phyloP scores from a whole-genome alignment of 208 protist species.

The Leishmania gerbilli region DNA sequence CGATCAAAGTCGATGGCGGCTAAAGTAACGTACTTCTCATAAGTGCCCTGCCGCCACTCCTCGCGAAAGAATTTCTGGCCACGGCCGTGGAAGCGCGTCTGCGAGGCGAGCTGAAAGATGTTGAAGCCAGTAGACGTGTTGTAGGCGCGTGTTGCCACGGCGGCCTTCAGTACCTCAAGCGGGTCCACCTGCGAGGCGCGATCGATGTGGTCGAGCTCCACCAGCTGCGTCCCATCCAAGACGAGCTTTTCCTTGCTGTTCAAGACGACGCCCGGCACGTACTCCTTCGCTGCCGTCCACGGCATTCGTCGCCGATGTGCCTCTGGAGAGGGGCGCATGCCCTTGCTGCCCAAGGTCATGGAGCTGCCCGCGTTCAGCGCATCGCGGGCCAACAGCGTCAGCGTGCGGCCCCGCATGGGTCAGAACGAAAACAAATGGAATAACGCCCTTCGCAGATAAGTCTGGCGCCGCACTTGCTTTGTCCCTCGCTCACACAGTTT shows the following conservation, averaged over 20 bases:
- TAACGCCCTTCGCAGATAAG: neutral
- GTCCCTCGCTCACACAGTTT: neutral
- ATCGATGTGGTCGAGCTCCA: conserved; percentile 83
- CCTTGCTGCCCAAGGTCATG: conserved; percentile 88
- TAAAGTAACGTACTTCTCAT: conserved; percentile 89
- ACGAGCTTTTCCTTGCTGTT: conserved; percentile 81
- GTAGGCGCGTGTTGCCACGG: conserved; percentile 81
- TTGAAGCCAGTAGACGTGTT: conserved; percentile 85
- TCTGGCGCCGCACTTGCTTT: neutral
- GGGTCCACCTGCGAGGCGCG: conserved; percentile 79
- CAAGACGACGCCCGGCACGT: conserved; percentile 82
- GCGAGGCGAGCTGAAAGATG: conserved; percentile 85
- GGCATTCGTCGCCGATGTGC: conserved; percentile 87
- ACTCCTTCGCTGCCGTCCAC: conserved; percentile 86
- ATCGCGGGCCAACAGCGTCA: conserved; percentile 43
- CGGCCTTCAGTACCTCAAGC: conserved; percentile 77
- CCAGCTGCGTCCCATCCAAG: conserved; percentile 75
- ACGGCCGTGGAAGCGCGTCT: conserved; percentile 65
- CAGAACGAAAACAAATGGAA: neutral
- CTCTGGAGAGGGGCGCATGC: conserved; percentile 52
- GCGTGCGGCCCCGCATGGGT: conserved; percentile 22
- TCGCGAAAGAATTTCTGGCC: conserved; percentile 84
- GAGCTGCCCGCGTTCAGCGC: conserved; percentile 83
- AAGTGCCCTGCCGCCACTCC: conserved; percentile 89
- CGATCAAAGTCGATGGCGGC: conserved; percentile 79